Evolutionary conservation across 1,284 basidiomycete genomes (phyloP), one percentile per base, ranked within the genome.

Genomic region (Quambalaria eucalypti): DNA sequence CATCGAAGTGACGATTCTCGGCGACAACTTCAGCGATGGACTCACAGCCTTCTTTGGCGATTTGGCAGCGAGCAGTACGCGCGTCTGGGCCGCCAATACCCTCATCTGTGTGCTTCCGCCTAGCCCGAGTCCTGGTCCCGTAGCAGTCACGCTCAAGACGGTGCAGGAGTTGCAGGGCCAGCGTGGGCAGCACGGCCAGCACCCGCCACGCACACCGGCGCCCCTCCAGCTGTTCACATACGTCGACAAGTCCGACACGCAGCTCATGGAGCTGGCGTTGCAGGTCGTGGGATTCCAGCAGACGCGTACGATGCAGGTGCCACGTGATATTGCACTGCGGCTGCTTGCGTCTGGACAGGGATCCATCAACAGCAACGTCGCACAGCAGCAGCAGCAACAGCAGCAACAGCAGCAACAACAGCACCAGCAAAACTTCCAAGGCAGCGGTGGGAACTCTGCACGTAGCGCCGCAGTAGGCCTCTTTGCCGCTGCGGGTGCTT

Each of bases 201-300:
- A n/a, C 3, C 36, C 16, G 4, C 36, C 36, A 12, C 4, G 36
- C 5, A 14, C 36, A 4, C 36, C 33, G 12, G 61, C 65, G 1
- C 62, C 69, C 7, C 51, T 74, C 39, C 71, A 72, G 54, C 65
- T 74, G 28, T 75, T 95, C 78, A 90, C 87, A 0, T 95, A 95
- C 77, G 82, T 85, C n/a, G 88, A 92, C 68, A 86, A 90, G 59
- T 87, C 87, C 12, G 90, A 95, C 70, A 80, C 88, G 52, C 85
- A 87, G 14, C 78, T 96, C 84, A 92, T 95, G 90, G 91, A 95
- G 75, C 82, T 95, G 54, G 91, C 91, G 48, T 79, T 96, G 6
- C 90, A 93, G 73, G 90, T 95, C 8, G 90, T 96, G 26, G 91
- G 91, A 1, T 78, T 95, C 61, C 91, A 93, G 79, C 92, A 95